phyloP scores from a whole-genome alignment of 2,329 filamentous ascomycete genomes.

The Xylaria sp. region DNA sequence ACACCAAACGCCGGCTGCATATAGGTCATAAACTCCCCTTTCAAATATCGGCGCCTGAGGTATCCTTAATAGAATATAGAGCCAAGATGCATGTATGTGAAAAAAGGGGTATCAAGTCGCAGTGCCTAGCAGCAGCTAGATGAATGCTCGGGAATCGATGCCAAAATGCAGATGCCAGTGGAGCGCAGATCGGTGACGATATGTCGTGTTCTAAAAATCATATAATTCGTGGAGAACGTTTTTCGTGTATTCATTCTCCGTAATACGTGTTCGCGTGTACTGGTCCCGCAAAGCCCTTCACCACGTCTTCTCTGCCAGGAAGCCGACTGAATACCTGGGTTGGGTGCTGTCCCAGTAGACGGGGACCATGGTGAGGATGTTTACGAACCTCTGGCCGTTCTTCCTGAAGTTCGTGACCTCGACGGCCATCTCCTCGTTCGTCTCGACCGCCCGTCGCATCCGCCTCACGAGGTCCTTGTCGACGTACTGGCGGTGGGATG shows the following conservation, averaged over 20 bases:
- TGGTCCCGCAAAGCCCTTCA: conserved; percentile 7
- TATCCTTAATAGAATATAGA: background rate
- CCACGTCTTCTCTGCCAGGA: conserved; percentile 63
- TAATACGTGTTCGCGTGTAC: background rate
- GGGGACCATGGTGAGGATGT: conserved; percentile 83
- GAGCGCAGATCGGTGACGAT: conserved; percentile 18
- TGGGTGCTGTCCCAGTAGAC: conserved; percentile 67
- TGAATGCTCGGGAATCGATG: conserved; percentile 13
- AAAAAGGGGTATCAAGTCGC: conserved; percentile 32
- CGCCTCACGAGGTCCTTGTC: conserved; percentile 65
- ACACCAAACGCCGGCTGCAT: background rate
- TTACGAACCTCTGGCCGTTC: conserved; percentile 78
- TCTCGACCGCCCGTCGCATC: conserved; percentile 51
- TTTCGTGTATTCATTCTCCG: background rate
- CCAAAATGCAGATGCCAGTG: conserved; percentile 23
- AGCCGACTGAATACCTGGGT: conserved; percentile 77
- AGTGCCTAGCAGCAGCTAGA: conserved; percentile 33
- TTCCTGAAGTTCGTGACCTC: conserved; percentile 78
- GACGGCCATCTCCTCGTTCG: conserved; percentile 50
- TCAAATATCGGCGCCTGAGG: background rate
- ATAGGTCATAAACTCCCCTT: background rate
- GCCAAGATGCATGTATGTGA: conserved; percentile 5
- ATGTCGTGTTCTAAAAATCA: conserved; percentile 14
- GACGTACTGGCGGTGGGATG: conserved; percentile 64
- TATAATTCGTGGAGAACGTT: background rate